Conservation (phyloP, 1,284 basidiomycete species). For the Malassezia globosa region DNA sequence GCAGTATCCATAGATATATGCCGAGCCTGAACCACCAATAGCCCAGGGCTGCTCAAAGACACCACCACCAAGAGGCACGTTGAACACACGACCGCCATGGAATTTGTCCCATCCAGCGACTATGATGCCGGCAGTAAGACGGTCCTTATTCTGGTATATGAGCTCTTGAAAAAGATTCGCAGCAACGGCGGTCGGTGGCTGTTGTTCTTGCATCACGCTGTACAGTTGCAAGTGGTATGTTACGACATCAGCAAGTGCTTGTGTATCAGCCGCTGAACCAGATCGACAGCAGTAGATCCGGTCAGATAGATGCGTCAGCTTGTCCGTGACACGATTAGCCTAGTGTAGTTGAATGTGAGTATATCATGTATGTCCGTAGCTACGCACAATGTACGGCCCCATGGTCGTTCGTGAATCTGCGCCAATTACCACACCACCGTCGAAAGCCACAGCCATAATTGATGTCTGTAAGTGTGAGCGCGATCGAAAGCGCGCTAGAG, state of each 20-base stretch:
- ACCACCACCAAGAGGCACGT: constrained; percentile 52
- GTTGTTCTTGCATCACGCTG: constrained; percentile 61
- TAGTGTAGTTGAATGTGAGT: constrained; percentile 38
- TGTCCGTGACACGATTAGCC: constrained; percentile 98
- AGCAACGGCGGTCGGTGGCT: constrained; percentile 69
- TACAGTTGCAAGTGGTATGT: constrained; percentile 76
- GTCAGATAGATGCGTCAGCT: constrained; percentile 91
- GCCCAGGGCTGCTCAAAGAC: constrained; percentile 43
- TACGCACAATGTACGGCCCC: constrained; percentile 79
- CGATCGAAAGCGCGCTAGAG: not conserved
- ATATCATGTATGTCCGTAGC: too few species aligned
- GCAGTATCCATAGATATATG: constrained; percentile 97
- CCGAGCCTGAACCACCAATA: constrained; percentile 66
- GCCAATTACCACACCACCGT: constrained; percentile 85
- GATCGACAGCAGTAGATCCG: constrained; percentile 98
- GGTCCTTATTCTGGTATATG: constrained; percentile 83
- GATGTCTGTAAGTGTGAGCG: constrained; percentile 62
- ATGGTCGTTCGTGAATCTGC: constrained; percentile 95
- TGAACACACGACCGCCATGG: constrained; percentile 85
- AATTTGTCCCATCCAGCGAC: constrained; percentile 96
- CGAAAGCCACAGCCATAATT: constrained; percentile 98
- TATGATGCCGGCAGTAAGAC: constrained; percentile 83
- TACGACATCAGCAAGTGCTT: constrained; percentile 81
- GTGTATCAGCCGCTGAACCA: constrained; percentile 94
- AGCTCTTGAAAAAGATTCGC: constrained; percentile 76